Evolutionary conservation across 768 basidiomycete genomes (phyloP), one percentile per base, ranked within the genome.

Genomic region (Podaxis carcinomalis): DNA sequence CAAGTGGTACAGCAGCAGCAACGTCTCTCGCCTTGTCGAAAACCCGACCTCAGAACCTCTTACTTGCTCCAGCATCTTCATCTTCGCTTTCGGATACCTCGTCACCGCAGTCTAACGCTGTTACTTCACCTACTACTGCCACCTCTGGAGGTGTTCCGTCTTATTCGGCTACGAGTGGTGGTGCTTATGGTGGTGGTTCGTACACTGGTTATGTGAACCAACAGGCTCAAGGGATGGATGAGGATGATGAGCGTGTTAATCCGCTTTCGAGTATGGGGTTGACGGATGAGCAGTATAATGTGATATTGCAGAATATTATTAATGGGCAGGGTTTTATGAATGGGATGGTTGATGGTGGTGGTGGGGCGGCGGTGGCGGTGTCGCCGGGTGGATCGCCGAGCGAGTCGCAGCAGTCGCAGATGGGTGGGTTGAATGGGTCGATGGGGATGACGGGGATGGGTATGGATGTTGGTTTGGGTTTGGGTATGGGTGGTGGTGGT

Each of bases 201-300:
- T 49, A 49, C 11, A 0, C 25, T 32, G n/a, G 44, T 7, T 51
- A 23, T 14, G 4, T 4, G 11, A 47, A 19, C 25, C 54, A 67
- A 50, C 35, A 35, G 23, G 10, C n/a, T 23, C 39, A 35, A 63
- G 68, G 66, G 21, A 76, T 79, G 56, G 80, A 80, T 36, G 76
- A 23, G 23, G 23, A 79, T 57, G 83, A 88, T 28, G 79, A 78
- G 35, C 76, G 84, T 59, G 83, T 92, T 65, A 94, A 96, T 73
- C 92, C 92, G 5, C 79, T 97, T 44, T 90, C 88, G 14, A 89
- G 87, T 16, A 90, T 95, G 85, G 94, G 93, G 11, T 82, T 95
- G 57, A 84, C 88, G 14, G 93, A 95, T 67, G 92, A 95, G 69
- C 91, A 94, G 72, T 97, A 95, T 75, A 83, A 83, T 57, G 70